phyloP scores from a whole-genome alignment of 768 basidiomycete genomes.

The Naganishia vaughanmartiniae region DNA sequence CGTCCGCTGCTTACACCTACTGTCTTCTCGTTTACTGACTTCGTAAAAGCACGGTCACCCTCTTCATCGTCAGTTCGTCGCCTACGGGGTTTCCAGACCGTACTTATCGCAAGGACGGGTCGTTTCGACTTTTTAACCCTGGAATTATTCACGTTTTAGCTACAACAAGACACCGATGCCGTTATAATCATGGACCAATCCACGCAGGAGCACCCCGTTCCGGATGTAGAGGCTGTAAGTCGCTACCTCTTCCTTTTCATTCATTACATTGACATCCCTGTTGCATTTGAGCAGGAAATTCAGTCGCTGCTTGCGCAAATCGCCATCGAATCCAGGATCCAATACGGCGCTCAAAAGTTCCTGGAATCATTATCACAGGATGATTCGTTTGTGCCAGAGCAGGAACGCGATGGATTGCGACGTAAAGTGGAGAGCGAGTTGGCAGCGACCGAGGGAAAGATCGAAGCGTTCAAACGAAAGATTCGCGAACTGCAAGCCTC shows the following conservation, averaged over 20 bases:
- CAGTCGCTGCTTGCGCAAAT: slow-evolving; percentile 67
- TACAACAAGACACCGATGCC: neutral
- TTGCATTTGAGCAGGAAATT: slow-evolving; percentile 56
- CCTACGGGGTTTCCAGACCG: no score
- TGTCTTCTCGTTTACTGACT: no score
- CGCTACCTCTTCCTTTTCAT: neutral
- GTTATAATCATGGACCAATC: neutral
- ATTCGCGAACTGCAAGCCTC: slow-evolving; percentile 55
- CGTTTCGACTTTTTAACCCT: neutral
- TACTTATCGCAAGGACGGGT: neutral
- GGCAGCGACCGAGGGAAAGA: slow-evolving; percentile 70
- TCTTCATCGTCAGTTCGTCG: neutral
- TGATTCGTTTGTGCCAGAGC: slow-evolving; percentile 36
- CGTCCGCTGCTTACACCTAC: no score
- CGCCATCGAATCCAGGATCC: slow-evolving; percentile 74
- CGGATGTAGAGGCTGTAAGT: slow-evolving; percentile 3
- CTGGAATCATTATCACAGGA: slow-evolving; percentile 57
- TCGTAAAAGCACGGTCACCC: no score
- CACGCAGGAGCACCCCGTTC: neutral
- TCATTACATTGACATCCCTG: neutral
- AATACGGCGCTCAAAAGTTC: slow-evolving; percentile 87
- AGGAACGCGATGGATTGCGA: slow-evolving; percentile 54
- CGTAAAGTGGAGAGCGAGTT: slow-evolving; percentile 73
- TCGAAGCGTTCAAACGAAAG: slow-evolving; percentile 62
- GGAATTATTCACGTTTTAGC: neutral